Evolutionary conservation across 306 rosid species (phyloP).

Genomic region (Vigna reflexopilosa): DNA sequence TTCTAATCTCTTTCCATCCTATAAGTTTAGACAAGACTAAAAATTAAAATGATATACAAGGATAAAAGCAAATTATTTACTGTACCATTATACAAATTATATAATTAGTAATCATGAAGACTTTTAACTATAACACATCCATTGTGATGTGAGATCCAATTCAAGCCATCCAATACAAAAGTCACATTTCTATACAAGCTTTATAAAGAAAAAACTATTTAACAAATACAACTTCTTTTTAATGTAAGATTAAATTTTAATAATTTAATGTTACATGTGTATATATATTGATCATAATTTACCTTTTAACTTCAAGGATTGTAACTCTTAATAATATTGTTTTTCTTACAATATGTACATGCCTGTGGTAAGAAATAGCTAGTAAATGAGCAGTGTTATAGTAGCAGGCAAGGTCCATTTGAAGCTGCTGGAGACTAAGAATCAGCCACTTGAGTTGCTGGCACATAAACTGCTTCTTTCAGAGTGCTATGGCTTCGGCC

Average conservation of each 20-base stretch:
- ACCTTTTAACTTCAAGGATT: neutral
- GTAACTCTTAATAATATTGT: neutral
- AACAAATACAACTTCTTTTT: too few relatives aligned
- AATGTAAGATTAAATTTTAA: too few relatives aligned
- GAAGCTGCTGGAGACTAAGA: constrained; percentile 37
- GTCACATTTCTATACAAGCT: neutral
- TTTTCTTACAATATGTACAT: neutral
- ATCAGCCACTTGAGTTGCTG: constrained; percentile 48
- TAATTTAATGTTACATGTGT: too few relatives aligned
- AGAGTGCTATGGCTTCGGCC: constrained; percentile 85
- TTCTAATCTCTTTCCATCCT: too few relatives aligned
- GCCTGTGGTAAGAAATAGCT: neutral
- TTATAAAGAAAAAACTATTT: too few relatives aligned
- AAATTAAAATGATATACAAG: too few relatives aligned
- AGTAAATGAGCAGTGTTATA: neutral
- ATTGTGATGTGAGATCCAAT: neutral
- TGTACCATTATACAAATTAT: too few relatives aligned
- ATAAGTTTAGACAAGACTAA: too few relatives aligned
- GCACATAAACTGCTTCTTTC: constrained; percentile 65
- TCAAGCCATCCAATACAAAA: neutral
- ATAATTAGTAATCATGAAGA: too few relatives aligned
- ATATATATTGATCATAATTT: neutral
- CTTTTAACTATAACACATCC: too few relatives aligned
- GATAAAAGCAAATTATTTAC: too few relatives aligned
- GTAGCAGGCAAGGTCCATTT: neutral